Evolutionary conservation across 768 basidiomycete species (phyloP).

Genomic region (Vararia minispora): DNA sequence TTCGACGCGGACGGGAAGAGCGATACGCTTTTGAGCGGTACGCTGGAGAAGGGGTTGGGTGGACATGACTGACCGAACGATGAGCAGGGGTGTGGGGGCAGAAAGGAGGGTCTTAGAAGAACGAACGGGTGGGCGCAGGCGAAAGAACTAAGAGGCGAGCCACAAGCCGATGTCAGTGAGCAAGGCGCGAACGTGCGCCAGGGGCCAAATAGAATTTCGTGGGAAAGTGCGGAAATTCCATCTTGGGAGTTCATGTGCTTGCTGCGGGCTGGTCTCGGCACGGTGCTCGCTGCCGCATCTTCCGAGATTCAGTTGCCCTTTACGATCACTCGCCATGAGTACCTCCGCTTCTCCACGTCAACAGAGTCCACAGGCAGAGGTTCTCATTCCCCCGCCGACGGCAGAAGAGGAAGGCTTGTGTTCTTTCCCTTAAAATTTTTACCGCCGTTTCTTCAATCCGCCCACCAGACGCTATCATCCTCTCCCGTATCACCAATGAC

Average conservation of each 20-base stretch:
- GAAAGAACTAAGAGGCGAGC: not conserved
- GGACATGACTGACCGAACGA: constrained; percentile 51
- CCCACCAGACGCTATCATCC: constrained; percentile 69
- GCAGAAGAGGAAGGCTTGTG: constrained; percentile 52
- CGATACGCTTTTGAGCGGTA: constrained; percentile 88
- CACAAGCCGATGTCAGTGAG: no score
- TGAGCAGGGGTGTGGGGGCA: not conserved
- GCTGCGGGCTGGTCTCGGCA: constrained; percentile 1
- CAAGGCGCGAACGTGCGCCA: not conserved
- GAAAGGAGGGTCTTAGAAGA: not conserved
- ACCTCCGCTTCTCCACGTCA: not conserved
- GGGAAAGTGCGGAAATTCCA: no score
- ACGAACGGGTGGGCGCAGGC: not conserved
- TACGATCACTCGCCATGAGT: no score
- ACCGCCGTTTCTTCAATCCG: not conserved
- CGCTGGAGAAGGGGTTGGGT: constrained; percentile 96
- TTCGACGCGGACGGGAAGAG: constrained; percentile 89
- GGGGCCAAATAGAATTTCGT: no score
- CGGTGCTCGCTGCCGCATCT: constrained; percentile 2
- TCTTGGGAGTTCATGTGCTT: no score
- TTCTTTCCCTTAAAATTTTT: not conserved
- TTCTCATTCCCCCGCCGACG: constrained; percentile 34
- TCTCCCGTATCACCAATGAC: constrained; percentile 72
- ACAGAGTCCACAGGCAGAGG: constrained; percentile 8
- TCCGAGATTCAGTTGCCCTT: no score